Base-by-base conservation (phyloP, 2,329 filamentous ascomycete genomes). In the Colletotrichum cereale region DNA sequence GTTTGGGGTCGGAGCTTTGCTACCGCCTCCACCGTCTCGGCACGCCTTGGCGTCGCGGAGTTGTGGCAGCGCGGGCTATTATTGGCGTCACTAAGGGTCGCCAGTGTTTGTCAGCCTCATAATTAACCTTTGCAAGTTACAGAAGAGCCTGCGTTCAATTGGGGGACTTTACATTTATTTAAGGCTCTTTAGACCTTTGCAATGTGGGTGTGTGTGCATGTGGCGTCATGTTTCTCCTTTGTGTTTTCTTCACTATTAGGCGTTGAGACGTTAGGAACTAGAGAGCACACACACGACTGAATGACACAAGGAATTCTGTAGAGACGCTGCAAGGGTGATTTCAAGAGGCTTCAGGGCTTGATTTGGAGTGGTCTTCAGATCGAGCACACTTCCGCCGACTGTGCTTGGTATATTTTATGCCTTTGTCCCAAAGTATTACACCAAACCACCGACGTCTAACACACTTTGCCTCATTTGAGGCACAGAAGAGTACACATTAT, bases 11-110 rank as follows among this genome's bases (percentile, higher is more conserved):
- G 8, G 12, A 8, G 5, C n/a, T 34, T 36, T 36, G 7, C 52
- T 16, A n/a, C 52, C 57, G 52, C 58, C 67, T 67, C 68, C 68
- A 71, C 64, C 65, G 42, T 68, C 58, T 63, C 64, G 68, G 64
- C 68, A 67, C 68, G 64, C 50, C 68, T 71, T 68, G 68, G 68
- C 68, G 68, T 71, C 64, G 29, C 68, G 68, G 68, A 67, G 64
- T 58, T 63, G 68, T 66, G 64, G 68, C 57, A 71, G 64, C 50
- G 63, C 48, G 48, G 42, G 52, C 64, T 71, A 68, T 71, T 67
- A 44, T 63, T 63, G 64, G 64, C 40, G 31, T 63, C 29, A 6
- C 26, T 11, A 26, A 26, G 48, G 57, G 50, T 62, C 16, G 29
- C 53, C 40, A n/a, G 56, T 44, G 50, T 56, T 67, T 53, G n/a